Conservation (phyloP, 805 yeast species). For the Pichia deserticola region DNA sequence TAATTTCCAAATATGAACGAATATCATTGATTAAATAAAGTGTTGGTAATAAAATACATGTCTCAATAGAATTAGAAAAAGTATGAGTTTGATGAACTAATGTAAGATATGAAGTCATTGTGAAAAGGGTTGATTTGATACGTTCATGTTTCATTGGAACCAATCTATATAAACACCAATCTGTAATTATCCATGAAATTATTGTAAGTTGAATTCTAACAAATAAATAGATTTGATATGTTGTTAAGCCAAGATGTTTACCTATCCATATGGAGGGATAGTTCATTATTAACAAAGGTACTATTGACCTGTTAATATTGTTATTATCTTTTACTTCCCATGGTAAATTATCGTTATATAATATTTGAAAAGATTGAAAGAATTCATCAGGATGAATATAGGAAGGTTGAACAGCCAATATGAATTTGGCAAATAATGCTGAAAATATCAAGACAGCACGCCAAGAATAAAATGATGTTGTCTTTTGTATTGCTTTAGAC, state of each 20-base stretch:
- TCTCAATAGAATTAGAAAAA: slow-evolving; percentile 83
- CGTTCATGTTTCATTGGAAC: slow-evolving; percentile 30
- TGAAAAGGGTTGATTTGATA: slow-evolving; percentile 37
- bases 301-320: slow-evolving; percentile 62
- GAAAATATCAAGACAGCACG: slow-evolving; percentile 36
- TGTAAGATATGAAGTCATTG: slow-evolving; percentile 60
- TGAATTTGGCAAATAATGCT: slow-evolving; percentile 41
- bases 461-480: slow-evolving; percentile 25
- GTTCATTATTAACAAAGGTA: slow-evolving; percentile 59
- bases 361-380: slow-evolving; percentile 79
- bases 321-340: slow-evolving; percentile 68
- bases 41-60: slow-evolving; percentile 42
- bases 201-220: slow-evolving; percentile 40
- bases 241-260: slow-evolving; percentile 28
- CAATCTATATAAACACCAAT: slow-evolving; percentile 24
- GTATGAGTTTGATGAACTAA: slow-evolving; percentile 79
- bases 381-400: slow-evolving; percentile 98
- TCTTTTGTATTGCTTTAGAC: too few species aligned
- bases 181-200: slow-evolving; percentile 27
- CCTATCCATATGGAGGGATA: slow-evolving; percentile 53
- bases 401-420: slow-evolving; percentile 60
- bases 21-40: slow-evolving; percentile 40
- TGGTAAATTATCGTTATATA: slow-evolving; percentile 50
- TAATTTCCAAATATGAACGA: slow-evolving; percentile 15
- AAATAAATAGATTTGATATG: slow-evolving; percentile 45